phyloP scores from a whole-genome alignment of 768 basidiomycete genomes.

The Pulveroboletus sp. region DNA sequence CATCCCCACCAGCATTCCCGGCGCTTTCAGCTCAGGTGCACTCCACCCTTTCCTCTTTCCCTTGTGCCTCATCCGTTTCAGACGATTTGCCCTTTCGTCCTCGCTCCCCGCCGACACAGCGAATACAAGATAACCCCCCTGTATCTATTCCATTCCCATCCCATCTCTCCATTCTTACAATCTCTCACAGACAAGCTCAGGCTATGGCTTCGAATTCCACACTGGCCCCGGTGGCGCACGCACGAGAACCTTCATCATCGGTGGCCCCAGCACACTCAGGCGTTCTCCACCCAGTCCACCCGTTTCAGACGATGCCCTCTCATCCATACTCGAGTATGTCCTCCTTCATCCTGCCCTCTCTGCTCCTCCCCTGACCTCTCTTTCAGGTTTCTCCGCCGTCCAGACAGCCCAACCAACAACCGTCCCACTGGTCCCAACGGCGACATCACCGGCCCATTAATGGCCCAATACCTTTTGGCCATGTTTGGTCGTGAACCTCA shows the following conservation, averaged over 20 bases:
- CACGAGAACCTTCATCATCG: conserved; percentile 37
- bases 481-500: conserved; percentile 42
- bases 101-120: conserved; percentile 16
- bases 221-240: conserved; percentile 27
- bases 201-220: conserved; percentile 37
- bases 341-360: background rate
- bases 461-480: conserved; percentile 73
- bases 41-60: conserved; percentile 4
- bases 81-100: conserved; percentile 5
- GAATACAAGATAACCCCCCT: conserved; percentile 11
- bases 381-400: conserved; percentile 36
- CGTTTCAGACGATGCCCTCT: conserved; percentile 27
- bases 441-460: conserved; percentile 56
- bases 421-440: conserved; percentile 30
- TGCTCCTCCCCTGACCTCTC: background rate
- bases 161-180: background rate
- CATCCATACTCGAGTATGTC: conserved; percentile 56
- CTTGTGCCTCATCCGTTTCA: background rate
- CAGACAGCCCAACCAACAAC: conserved; percentile 9
- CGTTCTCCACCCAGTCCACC: conserved; percentile 24
- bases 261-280: conserved; percentile 30
- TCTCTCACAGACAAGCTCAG: conserved; percentile 15
- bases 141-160: conserved; percentile 6
- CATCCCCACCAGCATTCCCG: conserved; percentile 32
- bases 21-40: conserved; percentile 36